phyloP scores from a whole-genome alignment of 2,329 filamentous ascomycete species.

The Ophiostoma ulmi region DNA sequence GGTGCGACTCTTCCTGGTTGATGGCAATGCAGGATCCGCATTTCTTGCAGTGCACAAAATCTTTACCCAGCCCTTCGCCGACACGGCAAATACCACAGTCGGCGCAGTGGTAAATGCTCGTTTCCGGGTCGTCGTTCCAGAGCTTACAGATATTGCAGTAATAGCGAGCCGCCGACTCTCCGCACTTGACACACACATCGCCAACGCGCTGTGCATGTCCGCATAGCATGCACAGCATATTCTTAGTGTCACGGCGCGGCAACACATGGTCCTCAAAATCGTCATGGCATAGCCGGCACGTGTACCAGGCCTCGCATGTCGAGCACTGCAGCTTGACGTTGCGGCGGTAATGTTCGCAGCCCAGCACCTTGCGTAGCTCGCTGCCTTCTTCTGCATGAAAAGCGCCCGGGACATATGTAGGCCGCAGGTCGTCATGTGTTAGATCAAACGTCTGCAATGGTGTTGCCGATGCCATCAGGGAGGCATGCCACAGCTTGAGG shows the following conservation, averaged over 20 bases:
- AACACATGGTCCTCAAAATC: slow-evolving; percentile 71
- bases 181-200: slow-evolving; percentile 73
- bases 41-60: slow-evolving; percentile 97
- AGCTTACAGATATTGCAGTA: slow-evolving; percentile 94
- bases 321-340: slow-evolving; percentile 96
- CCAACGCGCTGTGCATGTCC: slow-evolving; percentile 75
- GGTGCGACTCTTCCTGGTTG: slow-evolving; percentile 75
- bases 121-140: slow-evolving; percentile 89
- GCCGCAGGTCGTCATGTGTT: slow-evolving; percentile 57
- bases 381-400: slow-evolving; percentile 38
- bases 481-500: slow-evolving; percentile 55
- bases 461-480: slow-evolving; percentile 33
- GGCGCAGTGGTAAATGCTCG: slow-evolving; percentile 90
- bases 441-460: slow-evolving; percentile 43
- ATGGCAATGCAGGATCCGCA: slow-evolving; percentile 95
- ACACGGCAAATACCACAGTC: slow-evolving; percentile 95
- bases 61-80: slow-evolving; percentile 86
- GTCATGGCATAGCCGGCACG: slow-evolving; percentile 92
- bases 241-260: slow-evolving; percentile 74
- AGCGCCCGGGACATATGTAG: slow-evolving; percentile 53
- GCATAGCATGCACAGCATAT: slow-evolving; percentile 98
- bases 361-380: slow-evolving; percentile 45
- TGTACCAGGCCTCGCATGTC: slow-evolving; percentile 86
- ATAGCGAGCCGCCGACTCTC: slow-evolving; percentile 73
- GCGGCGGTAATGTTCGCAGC: slow-evolving; percentile 87